These are phyloP conservation scores for Phylloporus rhodoxanthus DNA, from an alignment of 768 basidiomycete species.

Conservation along the genomic window DNA sequence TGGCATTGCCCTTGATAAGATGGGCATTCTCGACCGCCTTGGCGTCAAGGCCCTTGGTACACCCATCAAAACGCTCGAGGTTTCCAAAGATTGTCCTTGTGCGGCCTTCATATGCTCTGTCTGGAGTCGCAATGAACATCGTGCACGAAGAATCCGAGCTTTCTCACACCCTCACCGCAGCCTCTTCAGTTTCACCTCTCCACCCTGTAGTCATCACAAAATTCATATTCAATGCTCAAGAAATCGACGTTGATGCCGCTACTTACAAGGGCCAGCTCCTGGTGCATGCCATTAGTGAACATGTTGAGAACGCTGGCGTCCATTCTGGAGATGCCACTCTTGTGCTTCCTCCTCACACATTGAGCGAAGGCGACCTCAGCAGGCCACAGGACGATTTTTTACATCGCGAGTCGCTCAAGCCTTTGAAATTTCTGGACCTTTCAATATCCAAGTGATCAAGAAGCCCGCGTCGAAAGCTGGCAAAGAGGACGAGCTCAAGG, in stretches of 20 bases:
- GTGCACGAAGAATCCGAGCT: constrained; percentile 87
- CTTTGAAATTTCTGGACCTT: constrained; percentile 96
- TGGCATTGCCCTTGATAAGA: constrained; percentile 91
- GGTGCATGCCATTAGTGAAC: constrained; percentile 94
- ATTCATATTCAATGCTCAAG: constrained; percentile 97
- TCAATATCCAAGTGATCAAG: constrained; percentile 99
- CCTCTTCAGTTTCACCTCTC: constrained; percentile 90
- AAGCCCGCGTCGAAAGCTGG: constrained; percentile 51
- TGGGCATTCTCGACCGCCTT: constrained; percentile 91
- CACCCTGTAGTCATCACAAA: constrained; percentile 99
- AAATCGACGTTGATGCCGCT: constrained; percentile 97
- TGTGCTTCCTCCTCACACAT: constrained; percentile 89
- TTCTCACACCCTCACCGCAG: constrained; percentile 93
- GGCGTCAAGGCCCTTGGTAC: constrained; percentile 94
- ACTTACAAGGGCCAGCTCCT: constrained; percentile 88
- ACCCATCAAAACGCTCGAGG: constrained; percentile 88
- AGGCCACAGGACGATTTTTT: constrained; percentile 89
- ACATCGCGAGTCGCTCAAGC: constrained; percentile 92
- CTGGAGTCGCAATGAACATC: constrained; percentile 99
- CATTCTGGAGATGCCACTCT: constrained; percentile 98
- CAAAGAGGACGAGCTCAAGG: constrained; percentile 74
- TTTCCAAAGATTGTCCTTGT: constrained; percentile 98
- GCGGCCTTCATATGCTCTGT: constrained; percentile 96
- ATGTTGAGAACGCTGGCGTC: constrained; percentile 97
- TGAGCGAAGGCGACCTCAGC: constrained; percentile 66